Evolutionary conservation across 225 moss, liverwort and hornwort species (phyloP).

Genomic region (Takakia lepidozioides): DNA sequence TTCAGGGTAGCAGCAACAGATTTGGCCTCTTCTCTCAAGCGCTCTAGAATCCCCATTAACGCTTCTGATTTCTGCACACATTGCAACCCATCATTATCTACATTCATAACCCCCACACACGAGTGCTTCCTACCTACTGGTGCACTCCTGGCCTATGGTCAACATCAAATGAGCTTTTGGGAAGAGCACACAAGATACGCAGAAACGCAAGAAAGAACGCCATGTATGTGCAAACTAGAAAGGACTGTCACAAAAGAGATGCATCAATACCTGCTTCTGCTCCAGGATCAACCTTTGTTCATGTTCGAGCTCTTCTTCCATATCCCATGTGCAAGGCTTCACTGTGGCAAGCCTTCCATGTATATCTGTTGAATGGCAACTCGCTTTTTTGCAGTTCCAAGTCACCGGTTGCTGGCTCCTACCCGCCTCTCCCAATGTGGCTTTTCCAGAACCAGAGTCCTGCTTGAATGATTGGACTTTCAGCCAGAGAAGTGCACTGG

Average conservation of each 20-base stretch:
- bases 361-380: slow-evolving; percentile 8
- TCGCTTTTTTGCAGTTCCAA: slow-evolving; percentile 29
- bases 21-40: slow-evolving; percentile 37
- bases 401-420: no score
- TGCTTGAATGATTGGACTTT: no score
- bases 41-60: slow-evolving; percentile 39
- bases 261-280: slow-evolving; percentile 20
- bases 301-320: slow-evolving; percentile 6
- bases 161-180: no score
- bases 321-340: slow-evolving; percentile 3
- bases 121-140: background rate
- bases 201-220: no score
- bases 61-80: slow-evolving; percentile 38
- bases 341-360: slow-evolving; percentile 6
- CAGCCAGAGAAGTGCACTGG: slow-evolving; percentile 2
- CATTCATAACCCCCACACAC: background rate
- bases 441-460: no score
- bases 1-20: slow-evolving; percentile 40
- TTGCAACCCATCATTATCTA: background rate
- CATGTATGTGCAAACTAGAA: background rate
- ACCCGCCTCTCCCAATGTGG: no score
- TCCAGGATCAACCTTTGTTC: slow-evolving; percentile 16
- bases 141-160: no score
- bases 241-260: background rate
- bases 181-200: background rate